These are phyloP conservation scores for Heliamphora pulchella DNA, from an alignment of 179 eudicot species.

Conservation along the genomic window DNA sequence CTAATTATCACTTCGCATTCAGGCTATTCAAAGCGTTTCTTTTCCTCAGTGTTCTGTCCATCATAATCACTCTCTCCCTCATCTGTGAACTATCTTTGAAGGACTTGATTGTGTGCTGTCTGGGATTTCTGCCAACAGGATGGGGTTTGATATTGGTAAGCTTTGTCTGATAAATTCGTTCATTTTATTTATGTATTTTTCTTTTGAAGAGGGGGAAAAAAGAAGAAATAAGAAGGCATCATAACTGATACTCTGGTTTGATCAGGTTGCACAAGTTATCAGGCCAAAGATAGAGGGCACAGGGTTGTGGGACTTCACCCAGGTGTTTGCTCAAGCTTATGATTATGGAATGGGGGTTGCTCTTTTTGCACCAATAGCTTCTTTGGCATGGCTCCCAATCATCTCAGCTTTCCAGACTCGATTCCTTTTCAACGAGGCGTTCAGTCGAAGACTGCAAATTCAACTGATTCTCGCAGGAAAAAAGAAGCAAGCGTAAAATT, in stretches of 20 bases:
- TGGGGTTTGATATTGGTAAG: constrained; percentile 94
- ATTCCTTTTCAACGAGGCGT: constrained; percentile 91
- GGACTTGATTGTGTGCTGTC: constrained; percentile 81
- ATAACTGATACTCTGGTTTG: neutral
- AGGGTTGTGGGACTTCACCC: constrained; percentile 63
- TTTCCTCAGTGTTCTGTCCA: constrained; percentile 64
- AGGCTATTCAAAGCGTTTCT: constrained; percentile 79
- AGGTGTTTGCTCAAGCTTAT: constrained; percentile 71
- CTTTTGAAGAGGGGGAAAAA: neutral
- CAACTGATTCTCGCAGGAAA: constrained; percentile 70
- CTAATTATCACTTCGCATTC: constrained; percentile 66
- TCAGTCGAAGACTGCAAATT: constrained; percentile 75
- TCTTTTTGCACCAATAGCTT: constrained; percentile 74
- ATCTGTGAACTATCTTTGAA: constrained; percentile 57
- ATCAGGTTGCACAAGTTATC: constrained; percentile 63
- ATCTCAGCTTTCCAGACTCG: constrained; percentile 89
- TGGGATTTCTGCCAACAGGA: constrained; percentile 91
- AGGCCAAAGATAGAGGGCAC: constrained; percentile 61
- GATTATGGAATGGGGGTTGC: constrained; percentile 75
- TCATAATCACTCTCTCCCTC: constrained; percentile 52
- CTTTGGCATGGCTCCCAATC: constrained; percentile 90
- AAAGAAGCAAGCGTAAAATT: constrained; percentile 44
- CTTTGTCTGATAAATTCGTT: neutral
- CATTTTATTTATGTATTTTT: neutral
- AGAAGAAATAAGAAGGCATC: no score